These are phyloP conservation scores for Metschnikowia borealis DNA, from an alignment of 805 yeast species.

Conservation along the genomic window DNA sequence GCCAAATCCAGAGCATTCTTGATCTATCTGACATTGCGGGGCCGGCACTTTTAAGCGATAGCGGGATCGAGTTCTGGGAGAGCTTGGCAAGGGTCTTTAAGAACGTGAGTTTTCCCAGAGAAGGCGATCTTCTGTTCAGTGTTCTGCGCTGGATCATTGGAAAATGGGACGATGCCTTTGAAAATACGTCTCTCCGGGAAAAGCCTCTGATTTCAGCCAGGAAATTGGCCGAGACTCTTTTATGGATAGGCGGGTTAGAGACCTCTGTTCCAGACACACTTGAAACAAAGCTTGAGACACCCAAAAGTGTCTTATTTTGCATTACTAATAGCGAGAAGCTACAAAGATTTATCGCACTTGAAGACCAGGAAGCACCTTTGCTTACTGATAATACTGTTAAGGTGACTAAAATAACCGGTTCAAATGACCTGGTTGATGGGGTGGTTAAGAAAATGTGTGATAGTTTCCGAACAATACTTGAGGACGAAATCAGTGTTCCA, in stretches of 20 bases:
- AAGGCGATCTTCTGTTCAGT: slow-evolving; percentile 21
- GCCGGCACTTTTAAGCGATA: slow-evolving; percentile 33
- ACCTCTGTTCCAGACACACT: neutral
- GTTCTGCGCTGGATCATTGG: slow-evolving; percentile 50
- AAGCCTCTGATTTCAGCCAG: neutral
- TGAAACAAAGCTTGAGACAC: neutral
- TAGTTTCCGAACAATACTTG: neutral
- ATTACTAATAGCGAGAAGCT: slow-evolving; percentile 8
- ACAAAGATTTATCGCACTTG: slow-evolving; percentile 6
- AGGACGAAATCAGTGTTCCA: neutral
- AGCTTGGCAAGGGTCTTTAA: slow-evolving; percentile 34
- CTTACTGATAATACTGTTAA: neutral
- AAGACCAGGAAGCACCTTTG: neutral
- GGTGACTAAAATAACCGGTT: slow-evolving; percentile 1
- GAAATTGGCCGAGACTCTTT: neutral
- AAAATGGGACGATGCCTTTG: slow-evolving; percentile 34
- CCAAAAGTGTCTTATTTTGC: neutral
- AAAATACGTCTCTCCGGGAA: neutral
- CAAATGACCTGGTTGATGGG: neutral
- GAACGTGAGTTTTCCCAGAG: slow-evolving; percentile 26
- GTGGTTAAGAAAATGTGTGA: neutral
- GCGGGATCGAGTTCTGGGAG: neutral
- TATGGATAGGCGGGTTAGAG: slow-evolving; percentile 1
- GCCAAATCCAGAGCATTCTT: slow-evolving; percentile 46
- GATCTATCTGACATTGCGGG: slow-evolving; percentile 61